Base-by-base conservation (phyloP, 495 filamentous ascomycete genomes). In the Aspergillus saccharolyticus region DNA sequence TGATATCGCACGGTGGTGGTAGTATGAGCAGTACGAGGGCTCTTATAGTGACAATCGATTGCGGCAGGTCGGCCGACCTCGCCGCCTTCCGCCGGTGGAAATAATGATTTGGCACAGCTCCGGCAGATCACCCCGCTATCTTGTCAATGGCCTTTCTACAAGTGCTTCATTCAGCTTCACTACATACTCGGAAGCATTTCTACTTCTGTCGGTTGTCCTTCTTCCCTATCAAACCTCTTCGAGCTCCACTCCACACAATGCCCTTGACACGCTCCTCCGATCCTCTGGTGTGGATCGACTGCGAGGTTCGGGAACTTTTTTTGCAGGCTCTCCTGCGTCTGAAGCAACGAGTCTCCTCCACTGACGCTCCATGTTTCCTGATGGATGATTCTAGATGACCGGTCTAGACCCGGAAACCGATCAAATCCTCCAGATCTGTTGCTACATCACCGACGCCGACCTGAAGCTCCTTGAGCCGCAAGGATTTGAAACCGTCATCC, bases 381-480 rank as follows among this genome's bases (percentile, higher is more conserved):
- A 39, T 39, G 33, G 12, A 63, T 54, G 24, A 53, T 22, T 18
- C 44, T 60, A 96, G 91, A 98, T 98, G 94, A 97, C 95, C 3
- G 94, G 94, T 3, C 84, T 98, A 4, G 78, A 96, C 68, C 75
- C 84, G 1, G 82, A 87, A 25, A 82, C 70, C 18, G 95, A 97
- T 64, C 81, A 83, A 16, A 96, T 98, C 65, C 83, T 98, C 61
- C 90, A 95, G 66, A 88, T 98, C 28, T 94, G 87, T 71, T 98
- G 94, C 75, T 88, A 95, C 73, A 82, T 98, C 66, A 98, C 95
- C 8, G 84, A 93, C 63, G 78, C 80, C 44, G 72, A 91, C 42
- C 81, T 98, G 20, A 78, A 89, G 42, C 65, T 96, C 24, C 72
- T 96, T 14, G 91, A 97, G 45, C 72, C 82, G 14, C 69, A 79